Evolutionary conservation across 2,329 filamentous ascomycete species (phyloP).

Genomic region (Chrysoporthe deuterocubensis): DNA sequence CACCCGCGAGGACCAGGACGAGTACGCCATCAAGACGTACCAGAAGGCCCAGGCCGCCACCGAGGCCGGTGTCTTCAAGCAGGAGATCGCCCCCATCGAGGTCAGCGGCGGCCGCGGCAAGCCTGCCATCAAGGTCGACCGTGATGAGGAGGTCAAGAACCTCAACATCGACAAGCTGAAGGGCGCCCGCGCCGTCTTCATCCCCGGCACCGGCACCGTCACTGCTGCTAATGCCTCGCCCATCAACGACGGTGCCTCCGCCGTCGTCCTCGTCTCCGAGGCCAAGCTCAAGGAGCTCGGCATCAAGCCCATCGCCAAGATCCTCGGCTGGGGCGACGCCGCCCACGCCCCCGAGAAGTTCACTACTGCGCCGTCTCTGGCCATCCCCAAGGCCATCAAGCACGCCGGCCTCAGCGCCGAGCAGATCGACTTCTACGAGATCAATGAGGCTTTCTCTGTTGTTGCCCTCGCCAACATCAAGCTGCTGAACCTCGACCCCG

Average conservation of each 20-base stretch:
- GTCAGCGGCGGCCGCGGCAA: conserved; percentile 89
- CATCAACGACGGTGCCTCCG: conserved; percentile 91
- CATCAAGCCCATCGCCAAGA: conserved; percentile 92
- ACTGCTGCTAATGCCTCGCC: conserved; percentile 97
- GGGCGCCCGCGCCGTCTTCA: conserved; percentile 82
- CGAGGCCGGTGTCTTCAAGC: conserved; percentile 77
- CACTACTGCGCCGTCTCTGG: conserved; percentile 89
- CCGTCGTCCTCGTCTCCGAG: conserved; percentile 91
- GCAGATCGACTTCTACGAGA: conserved; percentile 91
- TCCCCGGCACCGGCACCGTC: conserved; percentile 80
- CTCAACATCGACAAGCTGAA: conserved; percentile 83
- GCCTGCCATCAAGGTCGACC: conserved; percentile 77
- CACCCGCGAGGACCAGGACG: conserved; percentile 84
- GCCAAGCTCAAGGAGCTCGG: conserved; percentile 89
- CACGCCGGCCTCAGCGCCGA: conserved; percentile 82
- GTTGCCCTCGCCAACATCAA: conserved; percentile 97
- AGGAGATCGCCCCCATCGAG: conserved; percentile 88
- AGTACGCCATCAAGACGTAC: conserved; percentile 94
- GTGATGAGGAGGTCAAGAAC: conserved; percentile 97
- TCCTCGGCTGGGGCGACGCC: conserved; percentile 95
- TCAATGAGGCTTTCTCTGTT: conserved; percentile 98
- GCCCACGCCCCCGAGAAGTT: conserved; percentile 92
- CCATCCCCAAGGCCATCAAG: conserved; percentile 96
- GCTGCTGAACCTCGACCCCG: conserved; percentile 75
- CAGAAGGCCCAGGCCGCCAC: conserved; percentile 89